Base-by-base conservation (phyloP, 1,139 yeast genomes). In the Geotrichum restrictum region DNA sequence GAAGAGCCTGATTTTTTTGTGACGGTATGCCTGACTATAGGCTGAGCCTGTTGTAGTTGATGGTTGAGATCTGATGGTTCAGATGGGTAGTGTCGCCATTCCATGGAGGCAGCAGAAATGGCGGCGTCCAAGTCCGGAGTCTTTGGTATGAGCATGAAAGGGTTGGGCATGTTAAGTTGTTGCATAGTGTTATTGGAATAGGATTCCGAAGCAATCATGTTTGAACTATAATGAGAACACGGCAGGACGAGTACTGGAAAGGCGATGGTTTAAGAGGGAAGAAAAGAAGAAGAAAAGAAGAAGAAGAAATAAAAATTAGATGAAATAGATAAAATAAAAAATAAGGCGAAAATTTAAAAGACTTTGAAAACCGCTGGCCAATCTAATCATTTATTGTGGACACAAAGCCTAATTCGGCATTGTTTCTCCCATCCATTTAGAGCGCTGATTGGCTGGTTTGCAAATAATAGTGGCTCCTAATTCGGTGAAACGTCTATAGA, bases 291-390 rank as follows among this genome's bases (percentile, higher is more conserved):
- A 4, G 24, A 40, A 27, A 13, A n/a, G 10, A 40, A 22, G 8
- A 14, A 24, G 18, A 22, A 2, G 22, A 22, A 38, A 14, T 14
- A 38, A 18, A 38, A 38, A 38, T 24, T 24, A 14, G 8, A 39
- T 11, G 21, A 39, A 39, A 37, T 37, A 37, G 11, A 39, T 13
- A 21, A 21, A 39, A 39, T 11, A 39, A 6, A 39, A 22, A 24
- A 22, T n/a, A 7, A 6, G 11, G 14, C 24, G 19, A 7, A 22
- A 18, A 16, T 19, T 13, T 8, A 38, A 5, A 18, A 10, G 22
- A 38, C 29, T 38, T 38, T 38, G 29, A 38, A 38, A 38, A 19
- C 29, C 41, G 29, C 41, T 38, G 41, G 29, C 41, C 41, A 38
- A 38, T 38, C 41, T 38, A 4, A 38, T 7, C 10, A 24, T 24